Evolutionary conservation across 805 yeast species (phyloP), one percentile per base, ranked within the genome.

Genomic region (Hanseniaspora singularis): DNA sequence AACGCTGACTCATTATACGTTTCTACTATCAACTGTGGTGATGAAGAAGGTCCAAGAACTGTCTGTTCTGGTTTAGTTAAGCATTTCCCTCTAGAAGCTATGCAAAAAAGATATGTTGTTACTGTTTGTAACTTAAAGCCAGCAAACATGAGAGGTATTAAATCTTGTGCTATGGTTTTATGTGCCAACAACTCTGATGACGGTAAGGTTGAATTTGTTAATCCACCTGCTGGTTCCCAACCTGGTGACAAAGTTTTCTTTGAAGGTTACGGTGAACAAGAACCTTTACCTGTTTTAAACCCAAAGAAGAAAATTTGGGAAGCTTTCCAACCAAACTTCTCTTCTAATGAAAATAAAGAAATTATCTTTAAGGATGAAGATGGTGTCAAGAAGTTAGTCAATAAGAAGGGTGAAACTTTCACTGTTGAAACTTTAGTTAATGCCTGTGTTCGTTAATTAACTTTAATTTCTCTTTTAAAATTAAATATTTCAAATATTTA

Each of bases 291-390:
- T 59, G 89, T 79, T 60, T 72, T 92, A 66, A 89, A 89, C 70
- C 97, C 98, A 57, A 92, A 92, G 80, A 92, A 92, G 82, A 92
- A 92, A 75, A 72, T 88, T 52, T 92, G 95, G 94, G 98, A 92
- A 73, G 74, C 88, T 45, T 71, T 83, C 53, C 98, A 92, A 72
- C 97, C 96, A 44, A 71, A 73, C 51, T 88, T 92, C 72, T 70
- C 89, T 49, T 89, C 97, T 26, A 77, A 71, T 54, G 92, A 77
- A 33, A 67, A 69, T 40, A 72, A 79, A 50, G 83, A 83, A 60
- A 95, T 89, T 36, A 73, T 84, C 51, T 89, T 76, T 72, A 81
- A 81, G 58, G 80, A 71, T 56, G 76, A 71, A 24, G 69, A 71
- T 55, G 86, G 79, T 58, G 59, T 60, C 38, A 69, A 71, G 52